Percentiles rank a stretch among this genome's conserved stretches.
Conservation (phyloP, 768 basidiomycete genomes). For the Exsudoporus frostii region DNA sequence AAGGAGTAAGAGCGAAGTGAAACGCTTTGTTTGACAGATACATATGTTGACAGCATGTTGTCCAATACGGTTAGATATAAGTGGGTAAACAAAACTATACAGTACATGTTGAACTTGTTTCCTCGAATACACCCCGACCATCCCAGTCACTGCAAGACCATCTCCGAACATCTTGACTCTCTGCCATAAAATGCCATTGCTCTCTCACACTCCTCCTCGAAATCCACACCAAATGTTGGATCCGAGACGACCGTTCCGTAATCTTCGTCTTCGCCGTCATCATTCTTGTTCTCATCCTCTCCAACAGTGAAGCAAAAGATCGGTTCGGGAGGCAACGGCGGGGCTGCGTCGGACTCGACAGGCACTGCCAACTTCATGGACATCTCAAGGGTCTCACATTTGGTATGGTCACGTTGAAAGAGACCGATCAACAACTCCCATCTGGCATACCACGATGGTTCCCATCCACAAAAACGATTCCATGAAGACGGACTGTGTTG, state of each 20-base stretch:
- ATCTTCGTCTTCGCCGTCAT: conserved; percentile 27
- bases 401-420: conserved; percentile 31
- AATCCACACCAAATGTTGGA: conserved; percentile 14
- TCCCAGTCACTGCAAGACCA: not conserved
- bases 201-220: conserved; percentile 27
- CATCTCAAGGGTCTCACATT: not conserved
- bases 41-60: conserved; percentile 6
- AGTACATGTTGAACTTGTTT: not conserved
- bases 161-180: not conserved
- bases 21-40: too few relatives aligned
- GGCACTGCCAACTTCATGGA: not conserved
- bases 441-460: conserved; percentile 49
- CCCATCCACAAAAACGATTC: conserved; percentile 33
- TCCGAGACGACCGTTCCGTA: conserved; percentile 23
- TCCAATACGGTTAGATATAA: conserved; percentile 19
- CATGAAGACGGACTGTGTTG: conserved; percentile 6
- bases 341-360: not conserved
- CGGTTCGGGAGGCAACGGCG: not conserved
- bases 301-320: conserved; percentile 23
- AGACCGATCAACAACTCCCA: conserved; percentile 52
- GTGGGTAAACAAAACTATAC: conserved; percentile 19
- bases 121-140: not conserved
- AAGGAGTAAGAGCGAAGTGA: too few relatives aligned
- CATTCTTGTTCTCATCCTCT: conserved; percentile 19
- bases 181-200: conserved; percentile 26